These are phyloP conservation scores for Russula griseocarnosa DNA, from an alignment of 768 basidiomycete species.

Conservation along the genomic window DNA sequence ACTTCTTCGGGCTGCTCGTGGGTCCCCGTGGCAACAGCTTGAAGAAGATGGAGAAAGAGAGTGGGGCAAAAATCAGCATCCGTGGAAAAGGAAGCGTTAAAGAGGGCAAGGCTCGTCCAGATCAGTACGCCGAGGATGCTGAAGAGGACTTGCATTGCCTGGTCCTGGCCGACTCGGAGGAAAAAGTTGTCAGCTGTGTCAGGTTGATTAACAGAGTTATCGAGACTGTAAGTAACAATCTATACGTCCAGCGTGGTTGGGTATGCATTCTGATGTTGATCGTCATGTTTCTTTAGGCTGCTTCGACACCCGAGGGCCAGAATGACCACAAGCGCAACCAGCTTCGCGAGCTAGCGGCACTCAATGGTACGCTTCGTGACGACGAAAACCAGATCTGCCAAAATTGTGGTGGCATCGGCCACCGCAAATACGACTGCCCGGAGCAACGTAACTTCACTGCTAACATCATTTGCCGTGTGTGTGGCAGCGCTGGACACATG, in stretches of 20 bases:
- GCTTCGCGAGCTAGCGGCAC: constrained; percentile 91
- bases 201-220: constrained; percentile 96
- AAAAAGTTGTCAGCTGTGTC: constrained; percentile 88
- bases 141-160: constrained; percentile 99
- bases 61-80: constrained; percentile 97
- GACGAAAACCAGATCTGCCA: constrained; percentile 99
- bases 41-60: constrained; percentile 99
- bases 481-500: constrained; percentile 98
- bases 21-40: constrained; percentile 98
- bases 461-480: constrained; percentile 98
- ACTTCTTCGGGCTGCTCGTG: constrained; percentile 97
- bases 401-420: constrained; percentile 90
- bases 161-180: constrained; percentile 86
- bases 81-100: constrained; percentile 98
- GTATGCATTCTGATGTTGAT: constrained; percentile 9
- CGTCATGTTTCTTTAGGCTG: constrained; percentile 56
- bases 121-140: constrained; percentile 92
- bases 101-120: constrained; percentile 95
- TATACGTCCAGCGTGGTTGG: neutral
- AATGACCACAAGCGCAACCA: constrained; percentile 99
- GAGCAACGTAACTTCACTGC: constrained; percentile 98
- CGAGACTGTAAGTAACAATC: constrained; percentile 72
- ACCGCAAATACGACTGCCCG: constrained; percentile 98
- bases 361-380: constrained; percentile 98
- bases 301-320: constrained; percentile 97